Conservation (phyloP, 2,329 filamentous ascomycete genomes). For the Sporothrix euskadiensis region DNA sequence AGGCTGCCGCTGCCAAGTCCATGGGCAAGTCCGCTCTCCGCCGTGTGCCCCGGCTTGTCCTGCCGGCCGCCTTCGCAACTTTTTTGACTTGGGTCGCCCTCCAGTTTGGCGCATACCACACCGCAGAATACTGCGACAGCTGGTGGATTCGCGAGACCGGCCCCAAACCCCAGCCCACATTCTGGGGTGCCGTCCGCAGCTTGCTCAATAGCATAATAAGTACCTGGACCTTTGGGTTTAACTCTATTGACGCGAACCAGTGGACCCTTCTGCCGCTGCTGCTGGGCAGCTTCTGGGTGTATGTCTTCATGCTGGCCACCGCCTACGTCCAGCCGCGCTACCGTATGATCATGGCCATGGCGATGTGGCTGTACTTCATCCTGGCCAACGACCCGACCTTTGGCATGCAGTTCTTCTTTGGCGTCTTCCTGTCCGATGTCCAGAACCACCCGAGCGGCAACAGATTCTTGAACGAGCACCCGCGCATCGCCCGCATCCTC, state of each 20-base stretch:
- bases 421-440: constrained; percentile 62
- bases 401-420: constrained; percentile 62
- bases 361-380: constrained; percentile 54
- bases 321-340: constrained; percentile 51
- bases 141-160: constrained; percentile 59
- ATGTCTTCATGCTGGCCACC: constrained; percentile 54
- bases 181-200: constrained; percentile 46
- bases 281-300: constrained; percentile 56
- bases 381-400: constrained; percentile 45
- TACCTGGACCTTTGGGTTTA: constrained; percentile 54
- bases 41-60: constrained; percentile 57
- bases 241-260: constrained; percentile 58
- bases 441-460: constrained; percentile 53
- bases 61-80: constrained; percentile 58
- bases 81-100: constrained; percentile 54
- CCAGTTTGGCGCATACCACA: constrained; percentile 58
- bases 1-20: constrained; percentile 53
- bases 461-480: constrained; percentile 49
- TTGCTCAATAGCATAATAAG: constrained; percentile 49
- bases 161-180: constrained; percentile 44
- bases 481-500: constrained; percentile 47
- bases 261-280: constrained; percentile 60
- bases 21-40: constrained; percentile 60
- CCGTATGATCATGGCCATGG: constrained; percentile 49
- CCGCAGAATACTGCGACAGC: constrained; percentile 58